Evolutionary conservation across 116 monocot genomes (phyloP).

Genomic region (Dioscorea cayenensis): DNA sequence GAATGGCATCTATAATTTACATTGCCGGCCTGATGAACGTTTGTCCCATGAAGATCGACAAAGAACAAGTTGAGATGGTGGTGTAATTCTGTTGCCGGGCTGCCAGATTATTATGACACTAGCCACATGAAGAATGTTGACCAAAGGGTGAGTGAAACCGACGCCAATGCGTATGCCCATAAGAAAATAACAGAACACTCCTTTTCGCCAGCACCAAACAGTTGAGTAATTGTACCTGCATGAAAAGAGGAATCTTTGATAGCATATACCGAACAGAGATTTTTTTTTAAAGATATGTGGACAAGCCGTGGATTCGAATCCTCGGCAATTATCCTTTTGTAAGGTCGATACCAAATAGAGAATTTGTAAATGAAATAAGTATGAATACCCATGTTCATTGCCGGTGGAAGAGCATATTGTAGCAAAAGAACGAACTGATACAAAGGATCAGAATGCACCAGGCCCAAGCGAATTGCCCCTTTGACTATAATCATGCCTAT

Average conservation of each 20-base stretch:
- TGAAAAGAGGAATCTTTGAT: background rate
- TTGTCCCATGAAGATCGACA: too few relatives aligned
- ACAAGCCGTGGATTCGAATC: too few relatives aligned
- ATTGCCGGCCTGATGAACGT: too few relatives aligned
- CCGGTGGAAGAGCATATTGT: conserved; percentile 53
- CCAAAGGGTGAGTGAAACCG: conserved; percentile 56
- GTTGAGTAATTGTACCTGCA: conserved; percentile 54
- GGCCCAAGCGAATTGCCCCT: conserved; percentile 30
- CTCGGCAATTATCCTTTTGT: too few relatives aligned
- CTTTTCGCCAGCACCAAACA: conserved; percentile 55
- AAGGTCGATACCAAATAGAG: too few relatives aligned
- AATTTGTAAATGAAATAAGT: too few relatives aligned
- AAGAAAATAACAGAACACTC: conserved; percentile 62
- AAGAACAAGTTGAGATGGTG: too few relatives aligned
- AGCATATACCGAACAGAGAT: too few relatives aligned
- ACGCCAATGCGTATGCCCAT: conserved; percentile 56
- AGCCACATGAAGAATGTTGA: conserved; percentile 58
- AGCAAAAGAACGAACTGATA: conserved; percentile 43
- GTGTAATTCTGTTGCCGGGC: too few relatives aligned
- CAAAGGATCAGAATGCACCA: conserved; percentile 47
- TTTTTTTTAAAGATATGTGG: too few relatives aligned
- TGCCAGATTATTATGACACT: conserved; percentile 21
- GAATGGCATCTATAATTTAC: too few relatives aligned
- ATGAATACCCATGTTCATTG: conserved; percentile 1
- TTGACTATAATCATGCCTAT: conserved; percentile 33